Evolutionary conservation across 345 rosid genomes (phyloP).

Genomic region (Lenwebbia sp.): DNA sequence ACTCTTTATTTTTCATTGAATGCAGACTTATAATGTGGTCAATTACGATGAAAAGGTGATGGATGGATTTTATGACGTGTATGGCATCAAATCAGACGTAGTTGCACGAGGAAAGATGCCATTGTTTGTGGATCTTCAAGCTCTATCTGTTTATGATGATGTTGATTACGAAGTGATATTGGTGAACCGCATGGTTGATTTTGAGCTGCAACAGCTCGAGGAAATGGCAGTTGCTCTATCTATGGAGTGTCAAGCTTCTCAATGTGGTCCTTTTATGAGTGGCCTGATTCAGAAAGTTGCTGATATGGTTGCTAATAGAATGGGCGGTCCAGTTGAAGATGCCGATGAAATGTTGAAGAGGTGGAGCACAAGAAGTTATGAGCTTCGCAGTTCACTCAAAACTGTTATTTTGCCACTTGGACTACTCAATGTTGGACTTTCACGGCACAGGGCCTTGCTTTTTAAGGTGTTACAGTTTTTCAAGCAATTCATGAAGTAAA

Average conservation of each 20-base stretch:
- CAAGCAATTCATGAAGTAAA: background rate
- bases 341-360: conserved; percentile 69
- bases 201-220: conserved; percentile 70
- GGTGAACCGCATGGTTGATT: conserved; percentile 73
- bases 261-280: conserved; percentile 29
- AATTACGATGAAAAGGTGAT: conserved; percentile 70
- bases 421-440: conserved; percentile 73
- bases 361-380: conserved; percentile 60
- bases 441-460: conserved; percentile 94
- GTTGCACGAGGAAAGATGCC: conserved; percentile 70
- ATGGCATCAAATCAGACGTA: conserved; percentile 53
- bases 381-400: conserved; percentile 51
- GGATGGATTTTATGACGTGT: conserved; percentile 90
- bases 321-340: conserved; percentile 91
- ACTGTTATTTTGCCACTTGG: conserved; percentile 78
- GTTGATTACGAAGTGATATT: conserved; percentile 66
- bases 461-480: conserved; percentile 56
- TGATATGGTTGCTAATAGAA: conserved; percentile 72
- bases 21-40: conserved; percentile 83
- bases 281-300: conserved; percentile 79
- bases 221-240: conserved; percentile 31
- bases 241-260: conserved; percentile 32
- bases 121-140: conserved; percentile 70
- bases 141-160: conserved; percentile 47
- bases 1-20: background rate